Conservation (phyloP, 441 rosid genomes). For the Syzygium malaccense region DNA sequence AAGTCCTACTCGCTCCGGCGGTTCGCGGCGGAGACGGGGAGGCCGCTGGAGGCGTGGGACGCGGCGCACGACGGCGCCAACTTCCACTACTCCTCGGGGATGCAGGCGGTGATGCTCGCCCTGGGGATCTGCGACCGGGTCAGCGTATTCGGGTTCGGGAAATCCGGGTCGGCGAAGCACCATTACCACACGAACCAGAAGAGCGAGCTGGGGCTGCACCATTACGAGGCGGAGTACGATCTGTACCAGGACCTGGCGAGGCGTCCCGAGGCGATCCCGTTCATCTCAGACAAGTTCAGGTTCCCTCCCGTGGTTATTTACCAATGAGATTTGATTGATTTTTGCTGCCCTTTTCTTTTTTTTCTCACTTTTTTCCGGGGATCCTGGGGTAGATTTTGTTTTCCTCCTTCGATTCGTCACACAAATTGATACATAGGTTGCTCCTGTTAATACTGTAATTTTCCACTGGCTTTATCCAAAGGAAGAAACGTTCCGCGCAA, state of each 20-base stretch:
- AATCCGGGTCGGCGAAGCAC: slow-evolving; percentile 55
- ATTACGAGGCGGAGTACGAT: slow-evolving; percentile 73
- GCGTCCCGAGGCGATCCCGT: slow-evolving; percentile 56
- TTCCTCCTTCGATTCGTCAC: not conserved
- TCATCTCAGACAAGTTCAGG: slow-evolving; percentile 51
- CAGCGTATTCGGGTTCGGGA: slow-evolving; percentile 79
- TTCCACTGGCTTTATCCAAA: not conserved
- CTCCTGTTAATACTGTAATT: not conserved
- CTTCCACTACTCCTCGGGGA: slow-evolving; percentile 94
- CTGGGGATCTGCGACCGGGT: slow-evolving; percentile 74
- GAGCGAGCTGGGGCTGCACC: slow-evolving; percentile 68
- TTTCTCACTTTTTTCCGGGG: not conserved
- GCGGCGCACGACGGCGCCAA: slow-evolving; percentile 53
- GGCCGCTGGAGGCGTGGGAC: slow-evolving; percentile 57
- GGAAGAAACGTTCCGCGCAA: not conserved
- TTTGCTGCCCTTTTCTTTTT: not conserved
- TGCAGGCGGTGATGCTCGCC: slow-evolving; percentile 85
- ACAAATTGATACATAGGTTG: not conserved
- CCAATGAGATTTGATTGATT: slow-evolving; percentile 26
- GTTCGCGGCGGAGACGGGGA: slow-evolving; percentile 41
- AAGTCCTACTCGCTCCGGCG: slow-evolving; percentile 74
- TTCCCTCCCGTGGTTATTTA: slow-evolving; percentile 61
- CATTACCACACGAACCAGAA: slow-evolving; percentile 90
- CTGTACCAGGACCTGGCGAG: slow-evolving; percentile 52
- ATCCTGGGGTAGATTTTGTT: not conserved